Conservation (phyloP, 805 yeast genomes). For the Isabelozyma gotoi region DNA sequence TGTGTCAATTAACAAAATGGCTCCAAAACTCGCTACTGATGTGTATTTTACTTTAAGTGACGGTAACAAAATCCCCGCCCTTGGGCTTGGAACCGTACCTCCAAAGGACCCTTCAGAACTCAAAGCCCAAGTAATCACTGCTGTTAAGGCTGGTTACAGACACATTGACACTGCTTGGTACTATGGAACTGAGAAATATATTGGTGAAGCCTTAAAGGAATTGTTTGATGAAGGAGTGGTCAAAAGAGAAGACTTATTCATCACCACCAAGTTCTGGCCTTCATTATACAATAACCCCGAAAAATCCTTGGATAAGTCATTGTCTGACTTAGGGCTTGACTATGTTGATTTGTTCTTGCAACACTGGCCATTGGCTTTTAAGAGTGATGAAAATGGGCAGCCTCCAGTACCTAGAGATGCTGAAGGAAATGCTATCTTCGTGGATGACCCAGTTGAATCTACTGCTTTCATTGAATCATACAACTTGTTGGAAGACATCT, state of each 20-base stretch:
- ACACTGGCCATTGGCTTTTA: conserved; percentile 38
- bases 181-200: conserved; percentile 35
- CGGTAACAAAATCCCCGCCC: conserved; percentile 16
- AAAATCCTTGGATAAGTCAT: conserved; percentile 29
- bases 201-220: conserved; percentile 28
- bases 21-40: conserved; percentile 29
- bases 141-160: conserved; percentile 32
- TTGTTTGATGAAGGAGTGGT: conserved; percentile 47
- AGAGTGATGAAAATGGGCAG: conserved; percentile 31
- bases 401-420: conserved; percentile 37
- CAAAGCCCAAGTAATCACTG: conserved; percentile 15
- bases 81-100: conserved; percentile 15
- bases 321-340: conserved; percentile 29
- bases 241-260: conserved; percentile 40
- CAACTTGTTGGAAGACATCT: conserved; percentile 26
- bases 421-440: conserved; percentile 32
- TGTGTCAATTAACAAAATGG: no score
- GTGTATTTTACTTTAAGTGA: conserved; percentile 38
- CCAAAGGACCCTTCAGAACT: conserved; percentile 25
- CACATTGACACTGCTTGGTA: conserved; percentile 45
- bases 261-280: conserved; percentile 28
- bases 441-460: conserved; percentile 33
- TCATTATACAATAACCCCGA: conserved; percentile 25
- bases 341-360: conserved; percentile 38
- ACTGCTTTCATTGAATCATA: conserved; percentile 29